phyloP scores from a whole-genome alignment of 345 rosid species.

The Kernera saxatilis region DNA sequence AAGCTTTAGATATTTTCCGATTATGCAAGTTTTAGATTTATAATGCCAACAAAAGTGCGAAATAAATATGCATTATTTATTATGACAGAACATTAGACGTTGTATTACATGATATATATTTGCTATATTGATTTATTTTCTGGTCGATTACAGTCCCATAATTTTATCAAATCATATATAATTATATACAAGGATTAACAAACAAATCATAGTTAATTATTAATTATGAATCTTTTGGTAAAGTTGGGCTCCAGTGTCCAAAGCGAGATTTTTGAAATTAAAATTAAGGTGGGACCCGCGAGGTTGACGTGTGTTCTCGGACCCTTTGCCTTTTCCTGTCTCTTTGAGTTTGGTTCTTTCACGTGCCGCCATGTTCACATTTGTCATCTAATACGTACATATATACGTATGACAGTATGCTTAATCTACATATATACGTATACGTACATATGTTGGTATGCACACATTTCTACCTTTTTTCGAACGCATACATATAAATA shows the following conservation, averaged over 20 bases:
- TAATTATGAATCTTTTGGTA: not conserved
- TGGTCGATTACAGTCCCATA: not conserved
- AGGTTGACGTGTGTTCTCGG: slow-evolving; percentile 25
- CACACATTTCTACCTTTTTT: not conserved
- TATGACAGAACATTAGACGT: slow-evolving; percentile 5
- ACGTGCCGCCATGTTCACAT: slow-evolving; percentile 35
- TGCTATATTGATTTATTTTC: not conserved
- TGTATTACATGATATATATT: not conserved
- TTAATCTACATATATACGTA: not conserved
- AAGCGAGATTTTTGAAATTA: not conserved
- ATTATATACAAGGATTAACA: not conserved
- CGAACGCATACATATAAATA: not conserved
- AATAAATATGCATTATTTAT: no score
- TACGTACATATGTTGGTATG: not conserved
- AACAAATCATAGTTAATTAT: slow-evolving; percentile 9
- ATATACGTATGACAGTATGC: not conserved
- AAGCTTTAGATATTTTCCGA: no score
- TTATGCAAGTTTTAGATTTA: no score
- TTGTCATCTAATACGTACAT: slow-evolving; percentile 9
- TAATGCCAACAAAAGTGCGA: no score
- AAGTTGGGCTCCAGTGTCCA: not conserved
- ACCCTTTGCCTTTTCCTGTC: slow-evolving; percentile 8
- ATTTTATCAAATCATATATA: not conserved
- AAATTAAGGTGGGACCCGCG: not conserved
- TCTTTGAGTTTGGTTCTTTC: slow-evolving; percentile 31